Conservation (phyloP, 169 alveolate species). For the Plasmodium falciparum region DNA sequence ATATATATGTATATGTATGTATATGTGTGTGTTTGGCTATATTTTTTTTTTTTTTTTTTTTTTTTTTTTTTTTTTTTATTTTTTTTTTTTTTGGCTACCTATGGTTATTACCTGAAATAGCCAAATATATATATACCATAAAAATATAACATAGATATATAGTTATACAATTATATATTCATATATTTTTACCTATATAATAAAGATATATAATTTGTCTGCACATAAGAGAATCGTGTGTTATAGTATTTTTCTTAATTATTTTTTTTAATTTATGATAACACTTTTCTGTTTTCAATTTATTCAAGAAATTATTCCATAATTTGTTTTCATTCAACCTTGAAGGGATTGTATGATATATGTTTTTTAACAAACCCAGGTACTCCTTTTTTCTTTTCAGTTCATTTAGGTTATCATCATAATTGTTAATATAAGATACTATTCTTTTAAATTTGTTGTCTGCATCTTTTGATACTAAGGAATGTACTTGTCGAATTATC, state of each 20-base stretch:
- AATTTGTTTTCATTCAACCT: slow-evolving; percentile 53
- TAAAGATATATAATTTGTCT: slow-evolving; percentile 62
- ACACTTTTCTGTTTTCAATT: slow-evolving; percentile 36
- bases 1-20: no score
- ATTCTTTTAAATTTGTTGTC: slow-evolving; percentile 49
- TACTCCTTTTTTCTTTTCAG: slow-evolving; percentile 25
- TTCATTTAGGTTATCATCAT: slow-evolving; percentile 13
- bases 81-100: no score
- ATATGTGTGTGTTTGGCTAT: not conserved
- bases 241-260: slow-evolving; percentile 10
- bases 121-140: not conserved
- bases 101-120: not conserved
- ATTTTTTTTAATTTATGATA: slow-evolving; percentile 18
- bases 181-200: slow-evolving; percentile 43
- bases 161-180: no score
- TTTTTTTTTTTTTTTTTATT: no score
- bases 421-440: slow-evolving; percentile 43
- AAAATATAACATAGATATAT: no score
- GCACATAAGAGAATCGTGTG: slow-evolving; percentile 18
- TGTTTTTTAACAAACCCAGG: slow-evolving; percentile 47
- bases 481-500: slow-evolving; percentile 34
- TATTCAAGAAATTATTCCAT: slow-evolving; percentile 49
- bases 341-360: slow-evolving; percentile 62
- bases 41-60: no score
- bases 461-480: slow-evolving; percentile 9